Percentiles rank a stretch among this genome's conserved stretches.
These are phyloP conservation scores for Gnetum montanum DNA, from an alignment of 75 land plant species.

Conservation along the genomic window DNA sequence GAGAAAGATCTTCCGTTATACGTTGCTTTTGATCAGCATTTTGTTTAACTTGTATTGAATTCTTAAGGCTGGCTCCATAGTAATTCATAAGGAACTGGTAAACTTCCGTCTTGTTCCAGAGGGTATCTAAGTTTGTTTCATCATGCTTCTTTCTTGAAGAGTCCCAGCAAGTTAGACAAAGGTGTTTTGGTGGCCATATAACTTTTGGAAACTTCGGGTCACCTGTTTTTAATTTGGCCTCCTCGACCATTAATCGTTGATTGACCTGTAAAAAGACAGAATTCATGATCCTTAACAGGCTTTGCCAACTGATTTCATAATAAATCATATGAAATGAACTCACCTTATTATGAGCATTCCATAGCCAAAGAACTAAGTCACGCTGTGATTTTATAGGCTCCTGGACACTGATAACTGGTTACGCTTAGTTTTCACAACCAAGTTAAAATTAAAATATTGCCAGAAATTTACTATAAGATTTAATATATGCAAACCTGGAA, in stretches of 20 bases:
- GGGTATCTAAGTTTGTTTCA: constrained; percentile 5
- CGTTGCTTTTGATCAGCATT: not conserved
- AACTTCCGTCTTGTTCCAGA: constrained; percentile 60
- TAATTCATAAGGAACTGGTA: constrained; percentile 47
- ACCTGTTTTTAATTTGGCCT: constrained; percentile 41
- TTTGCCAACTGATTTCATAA: not conserved
- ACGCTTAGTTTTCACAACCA: no score
- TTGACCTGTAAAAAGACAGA: constrained; percentile 42
- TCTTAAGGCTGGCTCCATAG: constrained; percentile 57
- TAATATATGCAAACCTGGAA: constrained; percentile 59
- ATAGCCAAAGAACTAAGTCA: constrained; percentile 81
- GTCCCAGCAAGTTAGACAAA: constrained; percentile 57
- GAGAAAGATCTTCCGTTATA: constrained; percentile 1
- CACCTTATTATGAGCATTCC: constrained; percentile 78
- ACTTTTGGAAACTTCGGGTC: constrained; percentile 76
- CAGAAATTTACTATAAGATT: no score
- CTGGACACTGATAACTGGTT: constrained; percentile 22
- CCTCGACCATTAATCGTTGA: constrained; percentile 60
- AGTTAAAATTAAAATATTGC: no score
- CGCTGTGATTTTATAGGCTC: constrained; percentile 41
- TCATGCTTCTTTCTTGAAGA: constrained; percentile 10
- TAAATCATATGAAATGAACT: not conserved
- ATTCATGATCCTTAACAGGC: no score
- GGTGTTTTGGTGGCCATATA: constrained; percentile 77
- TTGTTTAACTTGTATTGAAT: constrained; percentile 16